These are phyloP conservation scores for Psilocybe cubensis DNA, from an alignment of 768 basidiomycete species.

Conservation along the genomic window DNA sequence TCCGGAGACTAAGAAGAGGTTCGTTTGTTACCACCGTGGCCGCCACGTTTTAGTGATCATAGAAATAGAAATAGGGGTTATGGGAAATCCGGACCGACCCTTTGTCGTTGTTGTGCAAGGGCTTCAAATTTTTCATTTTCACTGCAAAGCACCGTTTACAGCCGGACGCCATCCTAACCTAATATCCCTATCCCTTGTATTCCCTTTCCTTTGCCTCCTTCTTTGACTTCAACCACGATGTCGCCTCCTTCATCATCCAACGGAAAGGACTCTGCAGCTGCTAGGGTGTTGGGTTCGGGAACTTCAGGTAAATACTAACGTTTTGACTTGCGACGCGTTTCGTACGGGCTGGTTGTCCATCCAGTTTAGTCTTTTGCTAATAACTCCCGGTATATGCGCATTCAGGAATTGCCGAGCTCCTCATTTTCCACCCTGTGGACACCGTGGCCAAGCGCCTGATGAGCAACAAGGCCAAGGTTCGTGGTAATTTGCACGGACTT, in stretches of 20 bases:
- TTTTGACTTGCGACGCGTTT: not conserved
- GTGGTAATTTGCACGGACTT: not conserved
- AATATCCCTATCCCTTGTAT: not conserved
- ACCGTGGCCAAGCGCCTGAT: conserved; percentile 98
- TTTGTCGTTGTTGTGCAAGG: not conserved
- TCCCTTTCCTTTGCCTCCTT: not conserved
- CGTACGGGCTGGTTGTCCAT: not conserved
- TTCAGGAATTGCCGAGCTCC: conserved; percentile 89
- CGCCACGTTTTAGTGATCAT: too few relatives aligned
- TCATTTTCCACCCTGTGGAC: conserved; percentile 96
- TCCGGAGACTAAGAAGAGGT: too few relatives aligned
- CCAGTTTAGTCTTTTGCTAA: conserved; percentile 5
- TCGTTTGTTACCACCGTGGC: too few relatives aligned
- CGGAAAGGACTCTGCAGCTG: conserved; percentile 87
- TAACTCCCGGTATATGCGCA: not conserved
- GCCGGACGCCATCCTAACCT: not conserved
- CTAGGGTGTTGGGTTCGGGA: conserved; percentile 90
- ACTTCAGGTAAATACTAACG: conserved; percentile 71
- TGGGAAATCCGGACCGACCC: not conserved
- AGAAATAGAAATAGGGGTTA: too few relatives aligned
- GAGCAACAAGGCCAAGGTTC: conserved; percentile 92
- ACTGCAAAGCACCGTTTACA: not conserved
- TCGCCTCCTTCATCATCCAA: conserved; percentile 49
- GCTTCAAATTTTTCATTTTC: conserved; percentile 2
- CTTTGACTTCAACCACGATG: conserved; percentile 18